Percentiles rank a stretch among this genome's conserved stretches.
Evolutionary conservation across 345 rosid species (phyloP).

Genomic region (Melastoma malabathricum): DNA sequence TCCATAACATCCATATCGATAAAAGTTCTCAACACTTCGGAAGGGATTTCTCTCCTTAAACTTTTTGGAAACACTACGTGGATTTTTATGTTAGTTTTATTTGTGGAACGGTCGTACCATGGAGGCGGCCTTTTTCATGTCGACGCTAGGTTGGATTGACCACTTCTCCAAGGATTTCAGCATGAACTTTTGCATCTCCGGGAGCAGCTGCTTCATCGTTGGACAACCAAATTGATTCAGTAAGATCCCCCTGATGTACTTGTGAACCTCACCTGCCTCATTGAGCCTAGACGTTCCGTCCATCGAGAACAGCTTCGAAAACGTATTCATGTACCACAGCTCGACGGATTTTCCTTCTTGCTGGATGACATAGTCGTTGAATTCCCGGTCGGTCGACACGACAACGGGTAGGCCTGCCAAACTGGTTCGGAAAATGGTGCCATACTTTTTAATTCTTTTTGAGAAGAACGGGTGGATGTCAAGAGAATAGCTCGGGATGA

Average conservation of each 20-base stretch:
- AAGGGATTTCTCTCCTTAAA: no score
- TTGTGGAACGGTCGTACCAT: background rate
- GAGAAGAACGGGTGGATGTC: no score
- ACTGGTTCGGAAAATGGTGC: conserved; percentile 13
- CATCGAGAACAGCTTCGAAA: conserved; percentile 8
- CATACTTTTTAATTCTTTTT: background rate
- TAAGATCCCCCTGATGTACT: conserved; percentile 4
- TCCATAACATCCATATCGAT: background rate
- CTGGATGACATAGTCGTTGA: conserved; percentile 10
- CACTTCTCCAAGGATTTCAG: conserved; percentile 5
- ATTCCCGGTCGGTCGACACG: conserved; percentile 10
- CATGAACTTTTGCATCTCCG: conserved; percentile 6
- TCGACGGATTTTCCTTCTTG: conserved; percentile 10
- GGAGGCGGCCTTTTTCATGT: conserved; percentile 7
- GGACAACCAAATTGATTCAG: conserved; percentile 10
- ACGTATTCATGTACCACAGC: conserved; percentile 11
- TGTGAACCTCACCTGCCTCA: conserved; percentile 5
- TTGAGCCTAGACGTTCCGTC: conserved; percentile 5
- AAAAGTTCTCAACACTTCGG: no score
- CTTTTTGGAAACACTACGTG: no score
- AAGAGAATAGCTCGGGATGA: no score
- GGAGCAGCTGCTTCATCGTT: conserved; percentile 13
- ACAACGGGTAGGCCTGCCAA: conserved; percentile 8
- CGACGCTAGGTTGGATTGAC: conserved; percentile 10
- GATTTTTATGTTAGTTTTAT: no score